Percentiles rank a stretch among this genome's conserved stretches.
These are phyloP conservation scores for Anacardium occidentale DNA, from an alignment of 345 rosid genomes.

Conservation along the genomic window DNA sequence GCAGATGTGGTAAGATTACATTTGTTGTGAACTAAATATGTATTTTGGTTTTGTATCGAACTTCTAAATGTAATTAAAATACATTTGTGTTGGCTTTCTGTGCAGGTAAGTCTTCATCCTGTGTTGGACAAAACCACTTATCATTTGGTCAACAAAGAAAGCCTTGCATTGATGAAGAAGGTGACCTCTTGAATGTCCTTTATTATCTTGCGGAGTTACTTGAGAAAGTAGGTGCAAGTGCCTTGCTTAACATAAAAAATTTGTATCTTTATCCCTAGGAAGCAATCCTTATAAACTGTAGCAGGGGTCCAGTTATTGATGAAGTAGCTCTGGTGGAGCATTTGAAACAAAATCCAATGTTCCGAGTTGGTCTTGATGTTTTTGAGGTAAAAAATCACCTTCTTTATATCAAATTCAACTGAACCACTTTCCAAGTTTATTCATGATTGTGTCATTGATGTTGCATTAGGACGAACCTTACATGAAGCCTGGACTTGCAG, in stretches of 20 bases:
- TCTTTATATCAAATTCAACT: neutral
- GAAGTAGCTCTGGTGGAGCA: constrained; percentile 92
- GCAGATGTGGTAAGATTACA: constrained; percentile 70
- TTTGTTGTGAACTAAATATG: constrained; percentile 3
- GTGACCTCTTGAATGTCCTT: constrained; percentile 29
- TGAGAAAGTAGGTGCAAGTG: neutral
- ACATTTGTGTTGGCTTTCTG: constrained; percentile 17
- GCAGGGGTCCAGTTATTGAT: constrained; percentile 91
- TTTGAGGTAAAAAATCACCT: constrained; percentile 57
- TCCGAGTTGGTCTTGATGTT: constrained; percentile 97
- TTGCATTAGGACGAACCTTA: constrained; percentile 78
- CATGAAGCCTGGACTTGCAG: constrained; percentile 97
- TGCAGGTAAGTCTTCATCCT: constrained; percentile 95
- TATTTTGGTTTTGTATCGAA: neutral
- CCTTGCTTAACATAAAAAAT: constrained; percentile 6
- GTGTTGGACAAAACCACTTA: constrained; percentile 90
- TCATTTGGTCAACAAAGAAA: constrained; percentile 92
- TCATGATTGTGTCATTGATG: neutral
- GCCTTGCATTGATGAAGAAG: constrained; percentile 91
- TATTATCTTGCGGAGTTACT: neutral
- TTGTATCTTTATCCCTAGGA: constrained; percentile 45
- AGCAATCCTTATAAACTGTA: constrained; percentile 93
- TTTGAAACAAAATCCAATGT: constrained; percentile 87
- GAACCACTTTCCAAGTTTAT: neutral
- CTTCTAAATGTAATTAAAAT: constrained; percentile 13